Evolutionary conservation across 2,329 filamentous ascomycete species (phyloP).

Genomic region (Colletotrichum scovillei): DNA sequence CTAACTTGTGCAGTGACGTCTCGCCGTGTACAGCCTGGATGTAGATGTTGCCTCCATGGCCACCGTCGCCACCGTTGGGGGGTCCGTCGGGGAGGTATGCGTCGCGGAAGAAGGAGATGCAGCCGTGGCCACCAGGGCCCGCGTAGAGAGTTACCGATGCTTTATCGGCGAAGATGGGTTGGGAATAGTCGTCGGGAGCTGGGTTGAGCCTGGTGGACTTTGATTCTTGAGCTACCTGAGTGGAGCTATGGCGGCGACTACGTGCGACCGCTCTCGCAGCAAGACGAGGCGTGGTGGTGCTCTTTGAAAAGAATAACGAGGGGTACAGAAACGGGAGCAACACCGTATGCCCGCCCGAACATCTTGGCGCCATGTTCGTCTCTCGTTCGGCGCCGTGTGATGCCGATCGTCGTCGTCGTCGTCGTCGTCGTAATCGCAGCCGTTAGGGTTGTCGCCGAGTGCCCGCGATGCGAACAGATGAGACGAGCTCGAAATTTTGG

Average conservation of each 20-base stretch:
- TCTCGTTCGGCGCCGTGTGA: not conserved
- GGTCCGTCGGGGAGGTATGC: conserved; percentile 90
- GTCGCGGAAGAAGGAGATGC: conserved; percentile 92
- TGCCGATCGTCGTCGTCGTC: not conserved
- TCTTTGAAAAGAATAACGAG: conserved; percentile 49
- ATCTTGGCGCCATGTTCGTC: conserved; percentile 54
- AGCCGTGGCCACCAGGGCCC: conserved; percentile 88
- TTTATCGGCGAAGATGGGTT: conserved; percentile 87
- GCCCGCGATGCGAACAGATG: not conserved
- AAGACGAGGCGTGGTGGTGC: conserved; percentile 40
- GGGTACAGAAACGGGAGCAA: conserved; percentile 65
- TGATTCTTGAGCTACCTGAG: conserved; percentile 33
- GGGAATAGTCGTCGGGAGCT: conserved; percentile 83
- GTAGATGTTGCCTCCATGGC: conserved; percentile 90
- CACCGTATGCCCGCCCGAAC: conserved; percentile 48
- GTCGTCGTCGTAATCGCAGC: too few relatives aligned
- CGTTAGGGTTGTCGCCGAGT: not conserved
- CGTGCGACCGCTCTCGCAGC: conserved; percentile 38
- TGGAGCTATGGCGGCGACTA: conserved; percentile 35
- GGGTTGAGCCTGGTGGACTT: conserved; percentile 77
- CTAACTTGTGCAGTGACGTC: conserved; percentile 92
- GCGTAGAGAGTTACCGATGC: conserved; percentile 82
- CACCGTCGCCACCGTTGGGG: conserved; percentile 94
- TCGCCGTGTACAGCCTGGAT: conserved; percentile 93
- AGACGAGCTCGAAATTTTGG: conserved; percentile 30